These are phyloP conservation scores for Solanum pennellii DNA, from an alignment of 257 asterid species.

Conservation along the genomic window DNA sequence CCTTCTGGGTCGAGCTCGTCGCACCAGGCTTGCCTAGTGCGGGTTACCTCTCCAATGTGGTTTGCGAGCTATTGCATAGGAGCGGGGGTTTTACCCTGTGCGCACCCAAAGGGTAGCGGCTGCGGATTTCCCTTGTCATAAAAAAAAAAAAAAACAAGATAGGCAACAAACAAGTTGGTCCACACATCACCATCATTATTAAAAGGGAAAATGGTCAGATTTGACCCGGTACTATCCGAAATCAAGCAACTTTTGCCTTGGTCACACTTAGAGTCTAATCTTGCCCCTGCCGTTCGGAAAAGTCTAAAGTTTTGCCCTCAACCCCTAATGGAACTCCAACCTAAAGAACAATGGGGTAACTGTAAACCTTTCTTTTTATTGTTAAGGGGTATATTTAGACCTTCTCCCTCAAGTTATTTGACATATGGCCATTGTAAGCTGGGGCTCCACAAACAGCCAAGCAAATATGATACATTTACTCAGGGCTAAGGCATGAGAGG, in stretches of 20 bases:
- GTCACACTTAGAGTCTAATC: background rate
- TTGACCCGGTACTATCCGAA: background rate
- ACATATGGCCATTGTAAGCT: background rate
- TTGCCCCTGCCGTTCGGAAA: background rate
- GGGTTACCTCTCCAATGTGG: too few relatives aligned
- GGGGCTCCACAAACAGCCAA: background rate
- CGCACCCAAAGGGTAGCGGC: too few relatives aligned
- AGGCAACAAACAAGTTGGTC: background rate
- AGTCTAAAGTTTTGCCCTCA: background rate
- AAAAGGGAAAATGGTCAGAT: background rate
- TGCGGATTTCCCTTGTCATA: too few relatives aligned
- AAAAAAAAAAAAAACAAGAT: background rate
- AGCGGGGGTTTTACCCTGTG: too few relatives aligned
- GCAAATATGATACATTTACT: background rate
- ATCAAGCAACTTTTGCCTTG: background rate
- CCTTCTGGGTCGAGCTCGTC: too few relatives aligned
- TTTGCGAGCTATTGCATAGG: too few relatives aligned
- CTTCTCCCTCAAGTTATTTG: background rate
- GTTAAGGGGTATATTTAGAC: background rate
- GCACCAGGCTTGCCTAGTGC: too few relatives aligned
- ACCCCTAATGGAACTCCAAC: background rate
- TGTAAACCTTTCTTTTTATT: background rate
- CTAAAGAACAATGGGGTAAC: background rate
- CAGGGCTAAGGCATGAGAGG: background rate
- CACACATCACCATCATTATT: background rate